phyloP scores from a whole-genome alignment of 805 yeast genomes.

The Lipomyces yamanashiensis region DNA sequence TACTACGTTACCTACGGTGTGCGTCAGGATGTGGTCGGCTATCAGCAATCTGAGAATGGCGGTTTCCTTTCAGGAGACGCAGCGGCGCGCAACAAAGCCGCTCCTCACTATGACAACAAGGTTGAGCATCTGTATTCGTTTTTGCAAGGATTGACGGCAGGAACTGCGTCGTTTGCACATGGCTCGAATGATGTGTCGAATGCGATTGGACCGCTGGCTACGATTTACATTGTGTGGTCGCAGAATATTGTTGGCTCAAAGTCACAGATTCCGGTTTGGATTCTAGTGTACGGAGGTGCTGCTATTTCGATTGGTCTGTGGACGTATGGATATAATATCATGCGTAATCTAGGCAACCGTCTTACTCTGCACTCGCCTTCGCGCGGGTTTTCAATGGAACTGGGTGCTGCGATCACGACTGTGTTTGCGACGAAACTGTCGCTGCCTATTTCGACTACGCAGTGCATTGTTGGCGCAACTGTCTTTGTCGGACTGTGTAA shows the following conservation, averaged over 20 bases:
- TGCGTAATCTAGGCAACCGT: constrained; percentile 73
- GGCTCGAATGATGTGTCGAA: constrained; percentile 82
- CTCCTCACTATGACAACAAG: constrained; percentile 72
- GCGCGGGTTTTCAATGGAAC: constrained; percentile 75
- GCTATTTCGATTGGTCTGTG: constrained; percentile 70
- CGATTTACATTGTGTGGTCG: constrained; percentile 66
- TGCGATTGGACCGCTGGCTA: constrained; percentile 75
- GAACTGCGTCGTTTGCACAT: constrained; percentile 81
- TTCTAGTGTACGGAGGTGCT: constrained; percentile 68
- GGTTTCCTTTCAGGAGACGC: constrained; percentile 41
- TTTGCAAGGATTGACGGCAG: constrained; percentile 72
- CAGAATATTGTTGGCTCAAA: constrained; percentile 53
- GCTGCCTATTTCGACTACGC: constrained; percentile 79
- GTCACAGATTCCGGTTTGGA: constrained; percentile 72
- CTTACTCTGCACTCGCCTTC: constrained; percentile 77
- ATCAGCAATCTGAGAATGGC: constrained; percentile 34
- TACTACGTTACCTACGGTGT: constrained; percentile 62
- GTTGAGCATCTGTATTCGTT: constrained; percentile 70
- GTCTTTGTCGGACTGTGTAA: constrained; percentile 77
- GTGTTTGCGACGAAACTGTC: constrained; percentile 74
- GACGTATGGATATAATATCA: constrained; percentile 73
- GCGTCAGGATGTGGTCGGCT: constrained; percentile 62
- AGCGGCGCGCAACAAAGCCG: constrained; percentile 48
- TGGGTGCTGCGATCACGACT: constrained; percentile 77
- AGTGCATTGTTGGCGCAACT: constrained; percentile 77